Conservation (phyloP, 805 yeast species). For the Debaryomyces castellii region DNA sequence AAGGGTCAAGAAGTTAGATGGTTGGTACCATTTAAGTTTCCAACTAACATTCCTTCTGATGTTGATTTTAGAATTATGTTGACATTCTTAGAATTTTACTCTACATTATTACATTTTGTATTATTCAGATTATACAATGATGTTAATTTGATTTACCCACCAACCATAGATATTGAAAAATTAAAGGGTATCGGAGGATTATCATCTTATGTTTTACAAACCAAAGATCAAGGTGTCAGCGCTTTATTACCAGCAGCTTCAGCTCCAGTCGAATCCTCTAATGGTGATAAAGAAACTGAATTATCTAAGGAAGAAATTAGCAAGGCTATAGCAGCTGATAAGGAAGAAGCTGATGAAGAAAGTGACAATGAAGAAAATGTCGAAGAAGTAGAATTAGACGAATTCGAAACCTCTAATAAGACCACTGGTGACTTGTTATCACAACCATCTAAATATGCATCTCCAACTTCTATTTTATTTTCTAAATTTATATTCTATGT, state of each 20-base stretch:
- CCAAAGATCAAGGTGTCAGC: slow-evolving; percentile 32
- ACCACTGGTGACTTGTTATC: slow-evolving; percentile 66
- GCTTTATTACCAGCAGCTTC: slow-evolving; percentile 37
- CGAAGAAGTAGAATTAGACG: slow-evolving; percentile 53
- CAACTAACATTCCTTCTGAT: slow-evolving; percentile 91
- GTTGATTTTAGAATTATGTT: slow-evolving; percentile 96
- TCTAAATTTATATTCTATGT: slow-evolving; percentile 76
- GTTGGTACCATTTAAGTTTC: slow-evolving; percentile 96
- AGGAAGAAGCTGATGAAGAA: slow-evolving; percentile 13
- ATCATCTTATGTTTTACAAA: slow-evolving; percentile 75
- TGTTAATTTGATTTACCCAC: slow-evolving; percentile 86
- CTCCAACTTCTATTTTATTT: slow-evolving; percentile 66
- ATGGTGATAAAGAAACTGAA: slow-evolving; percentile 29
- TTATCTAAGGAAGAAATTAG: slow-evolving; percentile 43
- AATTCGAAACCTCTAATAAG: slow-evolving; percentile 63
- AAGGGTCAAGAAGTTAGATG: slow-evolving; percentile 93
- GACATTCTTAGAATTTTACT: slow-evolving; percentile 93
- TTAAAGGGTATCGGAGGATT: slow-evolving; percentile 89
- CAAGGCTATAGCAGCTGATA: slow-evolving; percentile 54
- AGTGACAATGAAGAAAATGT: slow-evolving; percentile 16
- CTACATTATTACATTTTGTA: slow-evolving; percentile 86
- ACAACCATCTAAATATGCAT: slow-evolving; percentile 59
- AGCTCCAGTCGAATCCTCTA: slow-evolving; percentile 16
- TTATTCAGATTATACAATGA: slow-evolving; percentile 84
- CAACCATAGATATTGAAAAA: slow-evolving; percentile 69